Evolutionary conservation across 805 yeast species (phyloP), one percentile per base, ranked within the genome.

Genomic region (Candida xiaguanensis): DNA sequence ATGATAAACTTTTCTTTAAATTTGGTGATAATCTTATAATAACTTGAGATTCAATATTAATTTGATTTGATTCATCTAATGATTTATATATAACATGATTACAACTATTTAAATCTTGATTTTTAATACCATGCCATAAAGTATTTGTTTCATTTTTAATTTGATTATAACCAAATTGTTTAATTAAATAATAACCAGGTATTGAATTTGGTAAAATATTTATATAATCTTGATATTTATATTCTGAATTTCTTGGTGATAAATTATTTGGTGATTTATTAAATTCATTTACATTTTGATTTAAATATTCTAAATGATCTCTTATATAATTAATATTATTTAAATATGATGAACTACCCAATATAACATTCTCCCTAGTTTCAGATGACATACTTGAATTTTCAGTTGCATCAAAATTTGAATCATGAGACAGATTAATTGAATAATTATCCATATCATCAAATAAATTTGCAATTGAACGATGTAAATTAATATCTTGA

Each of bases 11-110:
- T 14, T 49, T 49, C 11, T 40, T 25, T 29, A 49, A 31, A 31
- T 59, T 59, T 2, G 65, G 55, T 11, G 63, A 54, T 12, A 61
- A 30, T 19, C 59, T 51, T 14, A 61, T 31, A 8, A 58, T 36
- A 4, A 50, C 57, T 9, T 20, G 26, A 9, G 24, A 16, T n/a
- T 23, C 18, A 7, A 25, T 11, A 5, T 25, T 17, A 12, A 35
- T 27, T 17, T 17, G 12, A 18, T 19, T n/a, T 14, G 13, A 15
- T 8, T 13, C 8, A n/a, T 24, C 17, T 13, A 28, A 5, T 6
- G 20, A 8, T 17, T 31, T 30, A 13, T 8, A 25, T 11, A 29
- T 13, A 14, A 13, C 6, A 8, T 24, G 17, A 5, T 36, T 34
- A 12, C 38, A 43, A 8, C 45, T 46, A 3, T 45, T 35, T 35